phyloP scores from a whole-genome alignment of 2,329 filamentous ascomycete genomes.

The Sclerotinia glacialis region DNA sequence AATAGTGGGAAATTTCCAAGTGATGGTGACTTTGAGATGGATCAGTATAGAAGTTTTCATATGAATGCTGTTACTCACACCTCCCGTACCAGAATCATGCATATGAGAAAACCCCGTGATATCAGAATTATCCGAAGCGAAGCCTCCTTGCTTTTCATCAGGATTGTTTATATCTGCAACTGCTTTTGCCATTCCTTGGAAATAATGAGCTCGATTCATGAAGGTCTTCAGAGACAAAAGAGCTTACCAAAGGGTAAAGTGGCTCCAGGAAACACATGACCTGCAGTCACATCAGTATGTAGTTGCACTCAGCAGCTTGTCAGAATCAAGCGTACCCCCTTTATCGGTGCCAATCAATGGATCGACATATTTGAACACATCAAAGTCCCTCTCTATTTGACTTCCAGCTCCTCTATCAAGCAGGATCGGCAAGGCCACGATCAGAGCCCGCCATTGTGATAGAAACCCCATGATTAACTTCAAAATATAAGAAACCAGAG shows the following conservation, averaged over 20 bases:
- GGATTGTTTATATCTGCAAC: constrained; percentile 51
- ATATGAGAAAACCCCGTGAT: constrained; percentile 40
- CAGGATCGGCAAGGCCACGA: neutral
- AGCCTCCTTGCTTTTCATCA: constrained; percentile 55
- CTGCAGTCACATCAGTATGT: constrained; percentile 21
- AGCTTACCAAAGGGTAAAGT: constrained; percentile 49
- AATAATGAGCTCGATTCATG: constrained; percentile 40
- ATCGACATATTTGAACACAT: constrained; percentile 46
- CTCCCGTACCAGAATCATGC: constrained; percentile 49
- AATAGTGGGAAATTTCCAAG: constrained; percentile 74
- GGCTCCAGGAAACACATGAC: constrained; percentile 56
- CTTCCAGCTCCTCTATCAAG: neutral
- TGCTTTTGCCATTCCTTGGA: constrained; percentile 45
- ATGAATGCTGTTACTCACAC: constrained; percentile 27
- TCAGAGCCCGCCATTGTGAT: neutral
- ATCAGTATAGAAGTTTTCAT: neutral
- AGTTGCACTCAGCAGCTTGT: too few relatives aligned
- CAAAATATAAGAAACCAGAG: neutral
- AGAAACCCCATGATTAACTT: neutral
- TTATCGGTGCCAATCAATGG: constrained; percentile 55
- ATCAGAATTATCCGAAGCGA: constrained; percentile 47
- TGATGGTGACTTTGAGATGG: constrained; percentile 47
- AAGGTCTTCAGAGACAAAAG: neutral
- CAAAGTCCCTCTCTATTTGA: constrained; percentile 27
- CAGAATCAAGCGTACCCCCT: constrained; percentile 43